Evolutionary conservation across 192 early-diverging fungal species (phyloP).

Genomic region (Coemansia sp.): DNA sequence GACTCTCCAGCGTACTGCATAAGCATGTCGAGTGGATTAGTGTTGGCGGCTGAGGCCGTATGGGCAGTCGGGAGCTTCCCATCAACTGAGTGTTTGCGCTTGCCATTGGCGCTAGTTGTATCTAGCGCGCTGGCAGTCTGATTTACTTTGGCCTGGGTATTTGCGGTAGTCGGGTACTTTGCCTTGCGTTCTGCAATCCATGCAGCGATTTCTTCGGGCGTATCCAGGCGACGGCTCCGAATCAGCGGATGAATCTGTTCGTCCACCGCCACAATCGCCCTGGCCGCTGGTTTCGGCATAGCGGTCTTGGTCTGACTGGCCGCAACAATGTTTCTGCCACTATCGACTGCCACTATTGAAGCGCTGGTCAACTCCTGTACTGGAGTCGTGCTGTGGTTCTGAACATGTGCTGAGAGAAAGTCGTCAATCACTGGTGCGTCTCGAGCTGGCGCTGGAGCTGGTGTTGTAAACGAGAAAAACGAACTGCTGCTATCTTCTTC

Average conservation of each 20-base stretch:
- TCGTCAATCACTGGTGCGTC: slow-evolving; percentile 17
- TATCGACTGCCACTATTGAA: neutral
- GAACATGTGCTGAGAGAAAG: slow-evolving; percentile 22
- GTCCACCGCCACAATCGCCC: neutral
- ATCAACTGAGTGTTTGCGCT: slow-evolving; percentile 16
- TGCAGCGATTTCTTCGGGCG: slow-evolving; percentile 72
- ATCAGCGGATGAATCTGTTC: slow-evolving; percentile 52
- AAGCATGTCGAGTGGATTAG: slow-evolving; percentile 28
- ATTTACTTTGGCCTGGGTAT: slow-evolving; percentile 62
- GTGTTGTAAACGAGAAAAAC: slow-evolving; percentile 18
- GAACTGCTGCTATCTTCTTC: neutral
- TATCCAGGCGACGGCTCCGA: slow-evolving; percentile 51
- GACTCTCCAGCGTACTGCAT: slow-evolving; percentile 21
- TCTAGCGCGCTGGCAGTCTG: neutral
- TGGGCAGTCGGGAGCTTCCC: neutral
- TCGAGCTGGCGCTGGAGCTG: neutral
- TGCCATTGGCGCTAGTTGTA: neutral
- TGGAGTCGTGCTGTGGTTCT: neutral
- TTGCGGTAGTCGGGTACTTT: slow-evolving; percentile 74
- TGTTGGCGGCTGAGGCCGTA: neutral
- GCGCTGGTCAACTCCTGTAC: neutral
- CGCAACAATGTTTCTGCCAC: neutral
- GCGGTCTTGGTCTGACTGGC: neutral
- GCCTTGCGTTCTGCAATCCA: slow-evolving; percentile 83
- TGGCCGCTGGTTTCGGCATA: neutral